These are phyloP conservation scores for Alternaria longipes DNA, from an alignment of 2,329 filamentous ascomycete genomes.

Conservation along the genomic window DNA sequence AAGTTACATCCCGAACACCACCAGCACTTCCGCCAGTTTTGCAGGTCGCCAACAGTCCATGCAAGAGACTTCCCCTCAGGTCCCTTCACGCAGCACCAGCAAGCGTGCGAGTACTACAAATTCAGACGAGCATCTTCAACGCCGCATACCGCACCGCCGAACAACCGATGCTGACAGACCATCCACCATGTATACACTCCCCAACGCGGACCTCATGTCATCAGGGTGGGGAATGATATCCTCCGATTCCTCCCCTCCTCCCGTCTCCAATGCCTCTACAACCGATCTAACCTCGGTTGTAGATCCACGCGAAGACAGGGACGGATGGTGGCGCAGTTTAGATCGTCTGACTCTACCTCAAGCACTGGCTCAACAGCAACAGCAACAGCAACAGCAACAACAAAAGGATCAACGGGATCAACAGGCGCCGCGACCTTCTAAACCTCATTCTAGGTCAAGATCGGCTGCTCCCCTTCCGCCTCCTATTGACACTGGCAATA, in stretches of 20 bases:
- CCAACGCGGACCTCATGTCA: conserved; percentile 8
- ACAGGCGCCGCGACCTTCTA: not conserved
- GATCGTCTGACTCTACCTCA: conserved; percentile 16
- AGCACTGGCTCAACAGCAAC: conserved; percentile 1
- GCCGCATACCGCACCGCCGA: conserved; percentile 21
- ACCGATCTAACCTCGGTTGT: conserved; percentile 29
- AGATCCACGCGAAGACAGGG: conserved; percentile 28
- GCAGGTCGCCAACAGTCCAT: conserved; percentile 18
- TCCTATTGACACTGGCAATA: not conserved
- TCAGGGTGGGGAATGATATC: conserved; percentile 30
- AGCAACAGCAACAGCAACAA: not conserved
- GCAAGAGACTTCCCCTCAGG: conserved; percentile 19
- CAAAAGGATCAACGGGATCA: not conserved
- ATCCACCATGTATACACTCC: not conserved
- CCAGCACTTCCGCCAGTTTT: conserved; percentile 5
- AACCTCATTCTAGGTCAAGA: not conserved
- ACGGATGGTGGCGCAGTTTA: conserved; percentile 24
- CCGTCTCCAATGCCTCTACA: conserved; percentile 26
- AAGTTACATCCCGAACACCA: conserved; percentile 18
- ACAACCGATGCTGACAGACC: conserved; percentile 18
- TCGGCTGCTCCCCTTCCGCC: not conserved
- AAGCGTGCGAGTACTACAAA: conserved; percentile 25
- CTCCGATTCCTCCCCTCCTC: conserved; percentile 15
- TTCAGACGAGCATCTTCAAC: conserved; percentile 24
- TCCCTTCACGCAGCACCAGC: conserved; percentile 27